phyloP scores from a whole-genome alignment of 2,329 filamentous ascomycete species.

The Aspergillus pseudotamarii region DNA sequence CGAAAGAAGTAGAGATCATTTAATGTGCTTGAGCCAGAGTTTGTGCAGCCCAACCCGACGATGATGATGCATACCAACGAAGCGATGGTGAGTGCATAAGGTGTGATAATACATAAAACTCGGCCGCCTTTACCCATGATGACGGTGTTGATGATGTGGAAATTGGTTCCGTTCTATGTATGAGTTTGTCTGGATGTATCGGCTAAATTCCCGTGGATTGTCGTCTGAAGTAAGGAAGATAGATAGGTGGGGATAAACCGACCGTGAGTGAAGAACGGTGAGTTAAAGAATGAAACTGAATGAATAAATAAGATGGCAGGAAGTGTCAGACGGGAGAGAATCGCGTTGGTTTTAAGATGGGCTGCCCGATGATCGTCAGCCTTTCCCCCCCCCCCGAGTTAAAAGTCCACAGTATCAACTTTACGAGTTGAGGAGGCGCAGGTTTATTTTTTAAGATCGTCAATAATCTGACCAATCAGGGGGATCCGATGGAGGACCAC shows the following conservation, averaged over 20 bases:
- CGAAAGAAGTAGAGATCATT: constrained; percentile 60
- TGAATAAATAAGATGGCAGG: constrained; percentile 5
- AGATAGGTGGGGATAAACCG: not conserved
- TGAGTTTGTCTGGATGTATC: not conserved
- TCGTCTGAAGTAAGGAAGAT: not conserved
- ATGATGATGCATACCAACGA: constrained; percentile 70
- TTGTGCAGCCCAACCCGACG: constrained; percentile 60
- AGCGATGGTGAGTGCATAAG: constrained; percentile 77
- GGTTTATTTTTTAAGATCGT: constrained; percentile 9
- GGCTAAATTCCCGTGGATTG: constrained; percentile 1
- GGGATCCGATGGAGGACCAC: constrained; percentile 11
- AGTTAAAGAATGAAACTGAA: not conserved
- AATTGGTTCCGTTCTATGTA: not conserved
- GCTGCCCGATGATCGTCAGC: constrained; percentile 9
- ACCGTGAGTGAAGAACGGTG: not conserved
- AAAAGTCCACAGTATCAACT: not conserved
- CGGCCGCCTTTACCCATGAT: constrained; percentile 74
- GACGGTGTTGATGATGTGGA: constrained; percentile 6
- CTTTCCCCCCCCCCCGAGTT: not conserved
- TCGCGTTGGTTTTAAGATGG: constrained; percentile 13
- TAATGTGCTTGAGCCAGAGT: constrained; percentile 50
- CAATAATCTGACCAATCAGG: constrained; percentile 21
- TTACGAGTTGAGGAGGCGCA: constrained; percentile 19
- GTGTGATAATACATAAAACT: constrained; percentile 83
- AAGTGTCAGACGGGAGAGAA: constrained; percentile 4